Conservation (phyloP, 495 filamentous ascomycete genomes). For the Penicillium paxilli region DNA sequence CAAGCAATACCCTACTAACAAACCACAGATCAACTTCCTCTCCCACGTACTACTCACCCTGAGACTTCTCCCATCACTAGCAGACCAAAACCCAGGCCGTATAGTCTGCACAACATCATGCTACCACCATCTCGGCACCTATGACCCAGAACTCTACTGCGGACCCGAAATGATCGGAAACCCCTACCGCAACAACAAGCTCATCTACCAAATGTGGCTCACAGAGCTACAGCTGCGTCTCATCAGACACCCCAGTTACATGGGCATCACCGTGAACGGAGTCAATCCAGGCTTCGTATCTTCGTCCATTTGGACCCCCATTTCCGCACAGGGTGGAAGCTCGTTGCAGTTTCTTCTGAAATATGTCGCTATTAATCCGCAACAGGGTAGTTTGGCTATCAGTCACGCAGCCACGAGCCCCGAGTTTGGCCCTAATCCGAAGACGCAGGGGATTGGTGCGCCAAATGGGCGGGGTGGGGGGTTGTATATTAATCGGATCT, state of each 20-base stretch:
- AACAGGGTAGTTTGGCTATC: slow-evolving; percentile 27
- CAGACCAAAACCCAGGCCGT: slow-evolving; percentile 15
- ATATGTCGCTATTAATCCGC: slow-evolving; percentile 12
- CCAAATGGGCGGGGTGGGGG: slow-evolving; percentile 18
- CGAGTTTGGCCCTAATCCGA: slow-evolving; percentile 21
- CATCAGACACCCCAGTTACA: slow-evolving; percentile 14
- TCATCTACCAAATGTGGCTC: slow-evolving; percentile 27
- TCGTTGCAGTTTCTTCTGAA: not conserved
- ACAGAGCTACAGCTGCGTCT: slow-evolving; percentile 22
- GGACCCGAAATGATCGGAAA: not conserved
- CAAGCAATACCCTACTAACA: not conserved
- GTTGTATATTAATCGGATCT: slow-evolving; percentile 29
- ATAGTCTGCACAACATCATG: slow-evolving; percentile 30
- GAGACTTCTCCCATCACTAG: slow-evolving; percentile 21
- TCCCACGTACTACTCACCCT: slow-evolving; percentile 27
- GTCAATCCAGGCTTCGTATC: slow-evolving; percentile 24
- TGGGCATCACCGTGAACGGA: slow-evolving; percentile 27
- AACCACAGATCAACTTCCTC: slow-evolving; percentile 19
- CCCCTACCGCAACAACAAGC: slow-evolving; percentile 24
- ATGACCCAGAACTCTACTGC: slow-evolving; percentile 13
- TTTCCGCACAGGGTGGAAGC: not conserved
- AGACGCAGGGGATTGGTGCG: slow-evolving; percentile 14
- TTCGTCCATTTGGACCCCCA: slow-evolving; percentile 18
- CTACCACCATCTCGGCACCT: slow-evolving; percentile 14
- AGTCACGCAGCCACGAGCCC: slow-evolving; percentile 19